These are phyloP conservation scores for Maudiozyma turicensis DNA, from an alignment of 805 yeast species.

Conservation along the genomic window DNA sequence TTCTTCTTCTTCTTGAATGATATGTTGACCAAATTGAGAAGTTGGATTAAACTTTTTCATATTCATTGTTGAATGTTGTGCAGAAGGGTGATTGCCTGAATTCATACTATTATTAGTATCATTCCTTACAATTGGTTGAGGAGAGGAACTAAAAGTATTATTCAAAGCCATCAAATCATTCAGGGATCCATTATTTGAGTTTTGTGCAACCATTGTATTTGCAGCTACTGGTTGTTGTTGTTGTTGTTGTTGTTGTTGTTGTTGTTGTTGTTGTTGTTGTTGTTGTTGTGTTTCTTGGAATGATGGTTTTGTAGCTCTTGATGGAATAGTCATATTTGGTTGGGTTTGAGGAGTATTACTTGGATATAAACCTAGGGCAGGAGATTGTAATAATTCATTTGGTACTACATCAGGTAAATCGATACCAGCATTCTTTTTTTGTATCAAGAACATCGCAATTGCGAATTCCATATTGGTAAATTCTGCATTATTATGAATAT, in stretches of 20 bases:
- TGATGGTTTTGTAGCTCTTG: slow-evolving; percentile 32
- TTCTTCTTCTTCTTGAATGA: slow-evolving; percentile 33
- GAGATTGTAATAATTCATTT: slow-evolving; percentile 39
- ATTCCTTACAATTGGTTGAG: slow-evolving; percentile 4
- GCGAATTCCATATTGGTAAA: slow-evolving; percentile 79
- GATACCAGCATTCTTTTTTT: slow-evolving; percentile 68
- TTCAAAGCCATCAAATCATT: slow-evolving; percentile 56
- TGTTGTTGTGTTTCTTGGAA: slow-evolving; percentile 11
- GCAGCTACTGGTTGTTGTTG: slow-evolving; percentile 3
- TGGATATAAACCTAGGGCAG: slow-evolving; percentile 23
- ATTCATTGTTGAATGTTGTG: slow-evolving; percentile 22
- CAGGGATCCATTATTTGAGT: slow-evolving; percentile 38
- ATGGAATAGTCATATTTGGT: slow-evolving; percentile 26
- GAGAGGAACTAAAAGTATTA: slow-evolving; percentile 39
- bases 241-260: slow-evolving; percentile 1
- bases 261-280: slow-evolving; percentile 1
- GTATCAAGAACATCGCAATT: slow-evolving; percentile 88
- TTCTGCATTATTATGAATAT: slow-evolving; percentile 74
- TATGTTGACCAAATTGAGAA: slow-evolving; percentile 75
- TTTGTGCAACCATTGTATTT: slow-evolving; percentile 14
- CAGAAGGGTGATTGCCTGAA: neutral
- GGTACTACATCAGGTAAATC: slow-evolving; percentile 76
- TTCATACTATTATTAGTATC: slow-evolving; percentile 6
- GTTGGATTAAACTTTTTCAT: slow-evolving; percentile 60
- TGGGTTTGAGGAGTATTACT: slow-evolving; percentile 9